phyloP scores from a whole-genome alignment of 2,329 filamentous ascomycete genomes.

The Aspergillus carbonarius region DNA sequence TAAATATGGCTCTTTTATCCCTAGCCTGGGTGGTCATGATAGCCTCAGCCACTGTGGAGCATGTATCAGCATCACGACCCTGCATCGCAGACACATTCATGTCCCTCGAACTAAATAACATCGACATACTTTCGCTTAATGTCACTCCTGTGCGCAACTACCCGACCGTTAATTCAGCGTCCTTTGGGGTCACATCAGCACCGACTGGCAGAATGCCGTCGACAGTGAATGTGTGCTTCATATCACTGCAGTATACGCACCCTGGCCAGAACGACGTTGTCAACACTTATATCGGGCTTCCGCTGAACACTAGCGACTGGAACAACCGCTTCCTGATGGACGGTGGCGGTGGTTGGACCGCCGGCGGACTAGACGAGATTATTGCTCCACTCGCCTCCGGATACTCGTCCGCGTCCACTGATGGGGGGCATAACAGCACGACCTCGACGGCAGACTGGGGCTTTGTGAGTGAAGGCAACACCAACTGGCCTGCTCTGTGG shows the following conservation, averaged over 20 bases:
- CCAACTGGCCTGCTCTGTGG: neutral
- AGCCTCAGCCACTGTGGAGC: neutral
- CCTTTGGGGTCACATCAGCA: neutral
- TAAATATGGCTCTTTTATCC: neutral
- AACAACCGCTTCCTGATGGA: slow-evolving; percentile 7
- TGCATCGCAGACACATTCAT: neutral
- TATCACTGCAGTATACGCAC: slow-evolving; percentile 3
- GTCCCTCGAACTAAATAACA: neutral
- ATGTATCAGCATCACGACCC: neutral
- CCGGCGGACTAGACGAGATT: neutral
- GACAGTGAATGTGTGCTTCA: neutral
- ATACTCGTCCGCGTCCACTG: neutral
- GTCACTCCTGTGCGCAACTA: neutral
- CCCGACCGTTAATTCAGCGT: neutral
- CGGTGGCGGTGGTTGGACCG: slow-evolving; percentile 4
- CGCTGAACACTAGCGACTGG: neutral
- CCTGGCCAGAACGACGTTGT: slow-evolving; percentile 5
- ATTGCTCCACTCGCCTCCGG: neutral
- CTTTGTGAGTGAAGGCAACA: neutral
- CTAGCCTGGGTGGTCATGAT: neutral
- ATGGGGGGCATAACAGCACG: neutral
- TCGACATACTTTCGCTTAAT: neutral
- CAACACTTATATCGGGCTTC: slow-evolving; percentile 2
- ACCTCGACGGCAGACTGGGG: neutral
- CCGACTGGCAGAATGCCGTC: neutral